Conservation (phyloP, 2,329 filamentous ascomycete species). For the Ilyonectria destructans region DNA sequence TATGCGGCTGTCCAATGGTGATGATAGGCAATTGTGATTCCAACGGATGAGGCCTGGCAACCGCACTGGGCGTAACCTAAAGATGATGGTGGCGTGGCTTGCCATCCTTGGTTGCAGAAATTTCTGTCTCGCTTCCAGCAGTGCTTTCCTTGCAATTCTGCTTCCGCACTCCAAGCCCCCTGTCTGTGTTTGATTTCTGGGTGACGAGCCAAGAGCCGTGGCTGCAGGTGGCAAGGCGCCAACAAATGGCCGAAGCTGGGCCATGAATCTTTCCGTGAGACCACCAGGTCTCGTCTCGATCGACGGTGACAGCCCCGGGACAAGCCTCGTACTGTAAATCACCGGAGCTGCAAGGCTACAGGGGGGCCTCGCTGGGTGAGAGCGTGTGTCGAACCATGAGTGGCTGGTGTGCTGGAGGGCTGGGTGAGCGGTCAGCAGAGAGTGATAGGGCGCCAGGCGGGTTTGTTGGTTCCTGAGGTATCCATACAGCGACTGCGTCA, state of each 20-base stretch:
- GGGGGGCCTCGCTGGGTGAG: slow-evolving; percentile 2
- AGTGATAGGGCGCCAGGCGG: neutral
- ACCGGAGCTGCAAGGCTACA: slow-evolving; percentile 13
- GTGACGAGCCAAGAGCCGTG: slow-evolving; percentile 1
- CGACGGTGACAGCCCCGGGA: slow-evolving; percentile 1
- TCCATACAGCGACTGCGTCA: slow-evolving; percentile 6
- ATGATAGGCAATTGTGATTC: neutral
- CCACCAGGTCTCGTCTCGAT: slow-evolving; percentile 13
- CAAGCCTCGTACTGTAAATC: slow-evolving; percentile 20
- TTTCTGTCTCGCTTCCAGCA: neutral
- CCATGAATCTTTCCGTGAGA: slow-evolving; percentile 1
- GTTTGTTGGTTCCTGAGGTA: slow-evolving; percentile 15
- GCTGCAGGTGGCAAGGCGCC: slow-evolving; percentile 25
- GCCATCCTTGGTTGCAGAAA: neutral
- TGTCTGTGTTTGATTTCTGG: neutral
- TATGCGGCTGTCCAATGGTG: slow-evolving; percentile 6
- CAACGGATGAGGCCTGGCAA: neutral
- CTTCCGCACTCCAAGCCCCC: slow-evolving; percentile 8
- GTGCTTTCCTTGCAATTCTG: neutral
- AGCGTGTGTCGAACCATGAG: slow-evolving; percentile 20
- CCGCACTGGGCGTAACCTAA: neutral
- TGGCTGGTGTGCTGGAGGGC: slow-evolving; percentile 23
- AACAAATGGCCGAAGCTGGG: slow-evolving; percentile 1
- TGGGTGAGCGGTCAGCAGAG: slow-evolving; percentile 27
- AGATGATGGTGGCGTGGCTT: neutral